Conservation (phyloP, 2,329 filamentous ascomycete genomes). For the Akanthomyces dipterigenus region DNA sequence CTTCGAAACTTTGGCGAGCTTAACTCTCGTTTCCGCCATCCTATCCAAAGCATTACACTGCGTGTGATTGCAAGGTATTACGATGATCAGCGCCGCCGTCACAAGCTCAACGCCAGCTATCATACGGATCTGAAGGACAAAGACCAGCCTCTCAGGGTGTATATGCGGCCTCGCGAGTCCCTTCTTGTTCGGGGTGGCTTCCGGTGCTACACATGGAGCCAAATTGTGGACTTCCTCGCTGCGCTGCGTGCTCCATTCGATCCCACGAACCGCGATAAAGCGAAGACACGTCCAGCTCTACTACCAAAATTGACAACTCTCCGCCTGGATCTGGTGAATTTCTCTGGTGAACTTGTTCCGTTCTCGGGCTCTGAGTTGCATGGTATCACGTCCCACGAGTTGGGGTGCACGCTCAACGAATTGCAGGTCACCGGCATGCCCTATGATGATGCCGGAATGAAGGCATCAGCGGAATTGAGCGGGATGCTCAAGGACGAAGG, state of each 20-base stretch:
- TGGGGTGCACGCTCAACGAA: constrained; percentile 47
- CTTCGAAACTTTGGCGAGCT: constrained; percentile 44
- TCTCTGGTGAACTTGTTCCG: constrained; percentile 38
- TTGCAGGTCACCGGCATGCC: constrained; percentile 47
- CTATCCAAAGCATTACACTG: constrained; percentile 40
- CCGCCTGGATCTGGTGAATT: constrained; percentile 50
- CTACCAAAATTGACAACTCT: constrained; percentile 40
- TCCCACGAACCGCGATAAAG: constrained; percentile 30
- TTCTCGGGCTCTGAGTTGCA: constrained; percentile 43
- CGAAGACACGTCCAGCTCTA: constrained; percentile 33
- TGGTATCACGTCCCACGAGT: constrained; percentile 45
- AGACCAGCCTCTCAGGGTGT: constrained; percentile 34
- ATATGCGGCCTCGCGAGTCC: constrained; percentile 36
- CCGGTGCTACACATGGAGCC: constrained; percentile 48
- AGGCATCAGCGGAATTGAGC: constrained; percentile 40
- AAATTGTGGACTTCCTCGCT: constrained; percentile 45
- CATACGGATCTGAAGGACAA: constrained; percentile 35
- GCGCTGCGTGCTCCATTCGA: constrained; percentile 46
- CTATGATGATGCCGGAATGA: constrained; percentile 40
- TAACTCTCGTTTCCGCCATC: constrained; percentile 32
- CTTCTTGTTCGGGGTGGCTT: constrained; percentile 45
- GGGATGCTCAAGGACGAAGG: constrained; percentile 49
- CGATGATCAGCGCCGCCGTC: constrained; percentile 40
- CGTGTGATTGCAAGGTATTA: constrained; percentile 51
- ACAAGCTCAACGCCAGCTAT: constrained; percentile 35